These are phyloP conservation scores for Ocimum tenuiflorum DNA, from an alignment of 257 asterid species.

Conservation along the genomic window DNA sequence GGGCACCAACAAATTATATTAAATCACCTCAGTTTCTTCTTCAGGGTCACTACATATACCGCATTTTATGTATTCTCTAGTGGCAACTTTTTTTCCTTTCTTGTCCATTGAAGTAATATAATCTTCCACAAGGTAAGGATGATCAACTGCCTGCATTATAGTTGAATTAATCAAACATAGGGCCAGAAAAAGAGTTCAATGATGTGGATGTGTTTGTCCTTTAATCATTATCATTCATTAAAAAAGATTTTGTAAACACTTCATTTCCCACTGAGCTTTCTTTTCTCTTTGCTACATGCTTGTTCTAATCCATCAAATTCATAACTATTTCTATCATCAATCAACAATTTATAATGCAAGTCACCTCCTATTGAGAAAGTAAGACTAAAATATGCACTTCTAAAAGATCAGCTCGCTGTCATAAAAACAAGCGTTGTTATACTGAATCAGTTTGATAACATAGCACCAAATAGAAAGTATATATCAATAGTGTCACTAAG, in stretches of 20 bases:
- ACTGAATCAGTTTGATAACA: too few species aligned
- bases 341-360: too few species aligned
- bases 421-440: too few species aligned
- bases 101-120: constrained; percentile 55
- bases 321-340: too few species aligned
- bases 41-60: constrained; percentile 61
- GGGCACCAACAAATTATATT: background rate
- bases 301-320: too few species aligned
- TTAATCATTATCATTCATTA: background rate
- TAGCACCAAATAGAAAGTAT: too few species aligned
- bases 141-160: constrained; percentile 80
- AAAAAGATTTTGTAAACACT: background rate
- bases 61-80: constrained; percentile 45
- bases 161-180: constrained; percentile 16
- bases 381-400: too few species aligned
- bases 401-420: too few species aligned
- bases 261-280: too few species aligned
- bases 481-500: too few species aligned
- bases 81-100: constrained; percentile 39
- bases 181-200: constrained; percentile 1
- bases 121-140: constrained; percentile 94
- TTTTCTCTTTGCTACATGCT: too few species aligned
- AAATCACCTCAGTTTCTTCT: constrained; percentile 69
- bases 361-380: too few species aligned
- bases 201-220: background rate